A percentile compares a stretch with the other conserved stretches of the same genome.
phyloP scores from a whole-genome alignment of 2,329 filamentous ascomycete species.

The Ceratocystis diversiconidia region DNA sequence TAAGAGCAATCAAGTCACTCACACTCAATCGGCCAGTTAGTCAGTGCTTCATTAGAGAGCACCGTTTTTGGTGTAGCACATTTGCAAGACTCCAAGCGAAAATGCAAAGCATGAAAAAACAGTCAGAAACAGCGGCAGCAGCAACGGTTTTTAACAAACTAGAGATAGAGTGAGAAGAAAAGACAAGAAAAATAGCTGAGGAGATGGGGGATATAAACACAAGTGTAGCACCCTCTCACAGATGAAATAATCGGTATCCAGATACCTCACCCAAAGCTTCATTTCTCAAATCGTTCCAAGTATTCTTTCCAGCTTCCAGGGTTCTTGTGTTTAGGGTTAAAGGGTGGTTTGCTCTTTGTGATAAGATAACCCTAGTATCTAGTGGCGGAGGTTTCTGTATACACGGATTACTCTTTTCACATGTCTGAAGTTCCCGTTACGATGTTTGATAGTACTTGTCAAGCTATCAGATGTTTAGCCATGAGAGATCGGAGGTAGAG shows the following conservation, averaged over 20 bases:
- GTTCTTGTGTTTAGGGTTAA: background rate
- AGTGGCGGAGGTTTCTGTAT: background rate
- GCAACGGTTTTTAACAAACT: background rate
- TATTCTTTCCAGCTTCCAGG: background rate
- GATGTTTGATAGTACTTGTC: background rate
- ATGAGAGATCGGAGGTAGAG: background rate
- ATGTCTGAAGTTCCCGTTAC: background rate
- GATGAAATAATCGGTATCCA: background rate
- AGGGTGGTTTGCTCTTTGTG: background rate
- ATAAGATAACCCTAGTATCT: background rate
- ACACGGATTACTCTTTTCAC: too few species aligned
- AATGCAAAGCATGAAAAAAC: background rate
- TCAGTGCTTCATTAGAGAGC: slow-evolving; percentile 7
- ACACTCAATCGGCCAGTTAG: background rate
- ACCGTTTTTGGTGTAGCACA: slow-evolving; percentile 7
- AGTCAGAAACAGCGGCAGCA: background rate
- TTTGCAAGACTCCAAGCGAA: background rate
- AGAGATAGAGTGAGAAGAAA: background rate
- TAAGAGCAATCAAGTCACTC: slow-evolving; percentile 1
- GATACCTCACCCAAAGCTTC: too few species aligned
- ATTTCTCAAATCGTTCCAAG: background rate
- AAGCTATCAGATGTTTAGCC: background rate
- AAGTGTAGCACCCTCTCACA: background rate
- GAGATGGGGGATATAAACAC: background rate
- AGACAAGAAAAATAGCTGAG: too few species aligned